Conservation (phyloP, 176 grass and related monocot genomes). For the Saccharum officinarum region DNA sequence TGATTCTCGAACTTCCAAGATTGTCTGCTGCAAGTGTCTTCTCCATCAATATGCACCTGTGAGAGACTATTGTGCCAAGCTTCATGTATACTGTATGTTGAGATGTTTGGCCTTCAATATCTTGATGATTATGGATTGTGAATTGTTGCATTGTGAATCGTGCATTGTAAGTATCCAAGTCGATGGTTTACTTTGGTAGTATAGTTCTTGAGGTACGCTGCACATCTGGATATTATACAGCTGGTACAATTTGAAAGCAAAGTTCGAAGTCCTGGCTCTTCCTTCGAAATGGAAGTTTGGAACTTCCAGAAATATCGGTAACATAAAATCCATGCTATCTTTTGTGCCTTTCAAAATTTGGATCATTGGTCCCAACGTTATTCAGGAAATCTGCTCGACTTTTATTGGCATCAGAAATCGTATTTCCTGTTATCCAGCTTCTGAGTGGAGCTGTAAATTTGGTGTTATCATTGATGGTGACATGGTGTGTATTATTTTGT, state of each 20-base stretch:
- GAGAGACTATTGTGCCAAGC: neutral
- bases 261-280: neutral
- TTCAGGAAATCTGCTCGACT: neutral
- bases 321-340: neutral
- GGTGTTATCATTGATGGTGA: neutral
- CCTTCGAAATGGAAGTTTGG: neutral
- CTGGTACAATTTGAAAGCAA: neutral
- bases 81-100: neutral
- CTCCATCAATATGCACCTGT: neutral
- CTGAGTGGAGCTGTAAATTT: neutral
- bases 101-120: neutral
- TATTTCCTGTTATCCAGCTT: neutral
- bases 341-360: neutral
- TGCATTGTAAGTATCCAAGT: neutral
- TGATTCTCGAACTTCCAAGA: neutral
- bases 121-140: neutral
- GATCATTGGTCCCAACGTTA: neutral
- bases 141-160: neutral
- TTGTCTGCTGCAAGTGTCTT: neutral
- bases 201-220: neutral
- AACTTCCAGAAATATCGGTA: conserved; percentile 15
- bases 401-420: neutral
- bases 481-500: neutral
- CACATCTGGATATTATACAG: neutral
- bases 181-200: neutral